Percentiles rank a stretch among this genome's conserved stretches.
Conservation (phyloP, 2,329 filamentous ascomycete species). For the Fusarium sp. region DNA sequence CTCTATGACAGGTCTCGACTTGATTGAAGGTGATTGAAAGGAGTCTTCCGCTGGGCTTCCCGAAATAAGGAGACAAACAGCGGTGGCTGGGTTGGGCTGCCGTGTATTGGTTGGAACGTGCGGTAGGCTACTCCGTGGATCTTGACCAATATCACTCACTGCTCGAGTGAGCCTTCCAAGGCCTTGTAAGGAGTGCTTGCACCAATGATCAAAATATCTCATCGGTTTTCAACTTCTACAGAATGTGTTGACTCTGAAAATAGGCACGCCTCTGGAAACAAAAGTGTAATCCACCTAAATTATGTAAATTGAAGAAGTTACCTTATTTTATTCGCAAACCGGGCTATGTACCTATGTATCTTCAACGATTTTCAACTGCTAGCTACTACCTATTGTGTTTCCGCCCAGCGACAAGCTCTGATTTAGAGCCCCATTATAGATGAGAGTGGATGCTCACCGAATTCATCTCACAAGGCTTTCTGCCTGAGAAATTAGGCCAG, state of each 20-base stretch:
- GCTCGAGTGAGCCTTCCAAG: background rate
- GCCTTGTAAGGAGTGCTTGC: background rate
- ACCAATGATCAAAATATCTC: background rate
- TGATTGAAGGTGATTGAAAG: background rate
- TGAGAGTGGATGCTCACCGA: constrained; percentile 22
- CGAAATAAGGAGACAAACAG: background rate
- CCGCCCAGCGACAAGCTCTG: background rate
- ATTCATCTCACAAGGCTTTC: constrained; percentile 7
- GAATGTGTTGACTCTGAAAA: background rate
- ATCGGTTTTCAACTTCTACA: background rate
- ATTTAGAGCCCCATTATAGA: constrained; percentile 19
- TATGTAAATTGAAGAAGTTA: background rate
- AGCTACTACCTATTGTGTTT: background rate
- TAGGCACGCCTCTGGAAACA: background rate
- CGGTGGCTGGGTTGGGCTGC: background rate
- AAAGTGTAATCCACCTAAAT: background rate
- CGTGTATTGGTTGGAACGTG: background rate
- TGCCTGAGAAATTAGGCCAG: constrained; percentile 17
- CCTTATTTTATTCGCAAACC: background rate
- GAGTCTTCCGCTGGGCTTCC: constrained; percentile 1
- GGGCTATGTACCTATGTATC: background rate
- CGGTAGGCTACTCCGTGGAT: background rate
- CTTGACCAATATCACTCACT: background rate
- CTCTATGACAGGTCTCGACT: background rate
- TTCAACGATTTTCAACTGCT: background rate